Evolutionary conservation across 495 filamentous ascomycete genomes (phyloP).

Genomic region (Margaritispora aquatica): DNA sequence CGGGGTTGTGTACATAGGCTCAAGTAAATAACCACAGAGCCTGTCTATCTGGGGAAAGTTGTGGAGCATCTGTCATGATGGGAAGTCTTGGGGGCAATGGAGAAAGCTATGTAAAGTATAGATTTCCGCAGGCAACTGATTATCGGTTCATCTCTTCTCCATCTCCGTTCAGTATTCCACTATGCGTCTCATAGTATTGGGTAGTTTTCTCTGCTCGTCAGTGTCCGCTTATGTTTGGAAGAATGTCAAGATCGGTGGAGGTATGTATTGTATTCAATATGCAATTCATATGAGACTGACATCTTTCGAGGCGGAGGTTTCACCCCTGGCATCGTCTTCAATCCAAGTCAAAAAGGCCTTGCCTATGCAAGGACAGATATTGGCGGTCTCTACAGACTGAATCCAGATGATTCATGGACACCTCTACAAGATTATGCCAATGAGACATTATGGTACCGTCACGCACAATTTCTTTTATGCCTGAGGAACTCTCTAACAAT

Average conservation of each 20-base stretch:
- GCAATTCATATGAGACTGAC: slow-evolving; percentile 6
- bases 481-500: not conserved
- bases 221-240: not conserved
- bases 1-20: not conserved
- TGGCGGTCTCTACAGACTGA: slow-evolving; percentile 53
- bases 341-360: slow-evolving; percentile 47
- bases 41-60: not conserved
- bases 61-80: not conserved
- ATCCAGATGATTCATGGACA: slow-evolving; percentile 50
- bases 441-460: slow-evolving; percentile 45
- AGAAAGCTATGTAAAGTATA: not conserved
- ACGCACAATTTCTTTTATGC: not conserved
- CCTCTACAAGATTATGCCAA: slow-evolving; percentile 45
- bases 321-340: slow-evolving; percentile 51
- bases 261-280: not conserved
- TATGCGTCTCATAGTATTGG: not conserved
- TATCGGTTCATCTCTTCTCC: not conserved
- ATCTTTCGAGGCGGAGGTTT: slow-evolving; percentile 43
- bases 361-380: slow-evolving; percentile 60
- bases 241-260: not conserved
- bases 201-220: not conserved
- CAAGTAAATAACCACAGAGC: not conserved
- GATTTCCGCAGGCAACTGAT: too few relatives aligned
- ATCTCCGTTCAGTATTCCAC: not conserved
- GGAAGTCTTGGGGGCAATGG: too few relatives aligned